These are phyloP conservation scores for Lepidium africanum DNA, from an alignment of 345 rosid genomes.

Conservation along the genomic window DNA sequence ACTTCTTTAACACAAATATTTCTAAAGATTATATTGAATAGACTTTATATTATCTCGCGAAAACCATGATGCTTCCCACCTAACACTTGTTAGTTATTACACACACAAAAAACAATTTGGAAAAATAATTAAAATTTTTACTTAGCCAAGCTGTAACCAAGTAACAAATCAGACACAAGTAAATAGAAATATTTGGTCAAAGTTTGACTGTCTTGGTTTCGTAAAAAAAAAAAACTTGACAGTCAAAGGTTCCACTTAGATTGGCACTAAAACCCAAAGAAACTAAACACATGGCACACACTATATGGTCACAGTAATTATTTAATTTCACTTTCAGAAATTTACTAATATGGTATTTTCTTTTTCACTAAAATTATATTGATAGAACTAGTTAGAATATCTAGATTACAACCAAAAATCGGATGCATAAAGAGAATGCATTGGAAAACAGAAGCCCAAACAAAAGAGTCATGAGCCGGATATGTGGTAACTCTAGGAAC, in stretches of 20 bases:
- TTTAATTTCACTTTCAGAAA: background rate
- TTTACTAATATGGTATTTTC: background rate
- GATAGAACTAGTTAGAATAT: no score
- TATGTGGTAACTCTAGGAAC: no score
- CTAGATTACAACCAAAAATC: no score
- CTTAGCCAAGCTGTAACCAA: constrained; percentile 20
- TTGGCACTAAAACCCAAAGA: constrained; percentile 27
- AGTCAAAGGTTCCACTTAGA: constrained; percentile 33
- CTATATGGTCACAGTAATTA: constrained; percentile 16
- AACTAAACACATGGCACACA: constrained; percentile 11
- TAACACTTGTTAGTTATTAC: constrained; percentile 22
- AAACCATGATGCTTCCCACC: constrained; percentile 26
- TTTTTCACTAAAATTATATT: no score
- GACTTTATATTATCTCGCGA: background rate
- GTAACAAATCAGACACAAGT: constrained; percentile 19
- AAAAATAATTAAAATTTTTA: background rate
- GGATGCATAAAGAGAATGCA: no score
- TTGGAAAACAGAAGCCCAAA: no score
- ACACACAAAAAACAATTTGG: background rate
- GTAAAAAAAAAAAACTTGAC: constrained; percentile 17
- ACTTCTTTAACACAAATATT: no score
- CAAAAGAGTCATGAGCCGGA: no score
- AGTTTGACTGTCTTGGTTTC: constrained; percentile 27
- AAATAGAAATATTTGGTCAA: constrained; percentile 26
- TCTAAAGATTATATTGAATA: background rate